Evolutionary conservation across 2,329 filamentous ascomycete genomes (phyloP).

Genomic region (Xylaria sp.): DNA sequence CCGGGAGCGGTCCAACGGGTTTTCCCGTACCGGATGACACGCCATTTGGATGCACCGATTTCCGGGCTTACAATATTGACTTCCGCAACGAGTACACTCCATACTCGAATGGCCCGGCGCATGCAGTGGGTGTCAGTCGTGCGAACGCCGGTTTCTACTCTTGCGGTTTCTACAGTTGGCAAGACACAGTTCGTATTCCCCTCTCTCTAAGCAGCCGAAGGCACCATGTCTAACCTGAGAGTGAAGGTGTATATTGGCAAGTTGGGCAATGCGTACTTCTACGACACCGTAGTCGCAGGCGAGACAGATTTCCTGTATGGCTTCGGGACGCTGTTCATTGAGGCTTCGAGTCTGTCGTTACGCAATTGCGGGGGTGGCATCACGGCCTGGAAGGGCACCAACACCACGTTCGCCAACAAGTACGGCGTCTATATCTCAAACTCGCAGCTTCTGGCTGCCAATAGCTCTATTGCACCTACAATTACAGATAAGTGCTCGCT

Average conservation of each 20-base stretch:
- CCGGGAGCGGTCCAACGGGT: constrained; percentile 70
- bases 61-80: constrained; percentile 74
- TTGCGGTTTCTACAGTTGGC: constrained; percentile 73
- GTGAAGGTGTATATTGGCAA: constrained; percentile 70
- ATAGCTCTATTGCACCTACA: constrained; percentile 54
- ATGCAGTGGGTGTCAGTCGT: constrained; percentile 69
- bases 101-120: constrained; percentile 62
- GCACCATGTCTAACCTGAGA: constrained; percentile 7
- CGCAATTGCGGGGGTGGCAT: constrained; percentile 73
- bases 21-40: constrained; percentile 68
- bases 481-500: constrained; percentile 62
- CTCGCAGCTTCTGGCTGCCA: constrained; percentile 64
- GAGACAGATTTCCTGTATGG: constrained; percentile 76
- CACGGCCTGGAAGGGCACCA: constrained; percentile 74
- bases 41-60: constrained; percentile 71
- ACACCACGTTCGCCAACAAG: constrained; percentile 73
- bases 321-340: constrained; percentile 72
- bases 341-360: constrained; percentile 63
- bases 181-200: constrained; percentile 66
- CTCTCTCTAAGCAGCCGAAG: background rate
- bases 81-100: constrained; percentile 69
- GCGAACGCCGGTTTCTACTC: constrained; percentile 75
- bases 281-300: constrained; percentile 68
- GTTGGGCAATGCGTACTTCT: constrained; percentile 72
- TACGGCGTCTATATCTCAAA: constrained; percentile 73